These are phyloP conservation scores for Brettanomyces nanus DNA, from an alignment of 805 yeast genomes.

Conservation along the genomic window DNA sequence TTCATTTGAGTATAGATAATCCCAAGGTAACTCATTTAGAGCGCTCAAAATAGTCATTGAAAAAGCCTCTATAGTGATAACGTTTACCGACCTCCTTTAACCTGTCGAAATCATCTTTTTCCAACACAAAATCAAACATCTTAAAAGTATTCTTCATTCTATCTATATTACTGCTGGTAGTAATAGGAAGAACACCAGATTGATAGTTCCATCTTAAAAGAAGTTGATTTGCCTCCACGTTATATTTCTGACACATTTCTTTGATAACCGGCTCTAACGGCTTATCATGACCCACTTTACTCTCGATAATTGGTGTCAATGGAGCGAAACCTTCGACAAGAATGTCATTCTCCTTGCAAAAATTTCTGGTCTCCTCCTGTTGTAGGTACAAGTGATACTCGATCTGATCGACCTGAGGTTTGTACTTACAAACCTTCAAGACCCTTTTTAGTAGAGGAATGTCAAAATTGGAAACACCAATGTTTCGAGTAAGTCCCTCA, in stretches of 20 bases:
- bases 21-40: no score
- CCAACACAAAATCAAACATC: slow-evolving; percentile 46
- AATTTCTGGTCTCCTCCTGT: slow-evolving; percentile 46
- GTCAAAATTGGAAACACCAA: slow-evolving; percentile 60
- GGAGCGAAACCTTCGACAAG: slow-evolving; percentile 60
- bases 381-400: slow-evolving; percentile 64
- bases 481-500: slow-evolving; percentile 38
- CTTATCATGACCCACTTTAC: slow-evolving; percentile 33
- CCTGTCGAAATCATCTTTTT: slow-evolving; percentile 38
- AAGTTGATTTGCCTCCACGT: slow-evolving; percentile 49
- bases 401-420: slow-evolving; percentile 61
- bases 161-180: slow-evolving; percentile 55
- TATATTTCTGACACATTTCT: slow-evolving; percentile 45
- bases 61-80: slow-evolving; percentile 9
- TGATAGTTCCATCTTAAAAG: slow-evolving; percentile 65
- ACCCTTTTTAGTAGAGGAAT: slow-evolving; percentile 37
- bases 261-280: slow-evolving; percentile 29
- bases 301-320: slow-evolving; percentile 46
- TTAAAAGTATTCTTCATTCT: slow-evolving; percentile 53
- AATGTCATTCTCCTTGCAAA: slow-evolving; percentile 40
- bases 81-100: slow-evolving; percentile 33
- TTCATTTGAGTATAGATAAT: no score
- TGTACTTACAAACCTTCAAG: slow-evolving; percentile 27
- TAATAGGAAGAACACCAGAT: slow-evolving; percentile 59
- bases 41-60: slow-evolving; percentile 1